phyloP scores from a whole-genome alignment of 768 basidiomycete species.

The Xerocomellus intermedius region DNA sequence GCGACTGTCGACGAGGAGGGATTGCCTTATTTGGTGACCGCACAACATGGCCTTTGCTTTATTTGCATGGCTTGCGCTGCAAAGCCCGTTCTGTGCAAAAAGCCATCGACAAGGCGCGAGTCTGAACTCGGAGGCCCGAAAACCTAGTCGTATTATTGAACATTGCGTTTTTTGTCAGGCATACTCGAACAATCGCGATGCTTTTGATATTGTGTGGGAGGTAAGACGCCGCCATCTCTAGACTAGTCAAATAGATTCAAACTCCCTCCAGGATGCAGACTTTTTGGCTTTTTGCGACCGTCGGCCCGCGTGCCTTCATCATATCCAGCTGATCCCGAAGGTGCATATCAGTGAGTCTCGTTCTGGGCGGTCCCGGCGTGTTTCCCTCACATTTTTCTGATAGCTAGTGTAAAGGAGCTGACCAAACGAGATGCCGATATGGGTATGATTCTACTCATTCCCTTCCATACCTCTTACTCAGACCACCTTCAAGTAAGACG shows the following conservation, averaged over 20 bases:
- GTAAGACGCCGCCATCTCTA: conserved; percentile 20
- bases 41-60: neutral
- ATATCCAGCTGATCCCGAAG: conserved; percentile 53
- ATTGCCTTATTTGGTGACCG: conserved; percentile 17
- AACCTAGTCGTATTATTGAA: neutral
- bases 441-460: conserved; percentile 37
- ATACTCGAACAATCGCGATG: conserved; percentile 33
- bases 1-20: neutral
- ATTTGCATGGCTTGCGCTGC: conserved; percentile 12
- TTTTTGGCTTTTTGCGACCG: conserved; percentile 54
- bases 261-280: conserved; percentile 37
- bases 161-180: conserved; percentile 43
- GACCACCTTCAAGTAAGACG: conserved; percentile 36
- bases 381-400: neutral
- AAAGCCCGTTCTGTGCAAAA: neutral
- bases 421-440: conserved; percentile 43
- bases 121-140: neutral
- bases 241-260: neutral
- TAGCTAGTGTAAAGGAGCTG: conserved; percentile 58
- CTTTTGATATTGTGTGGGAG: conserved; percentile 52
- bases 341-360: conserved; percentile 45
- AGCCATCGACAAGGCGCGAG: neutral
- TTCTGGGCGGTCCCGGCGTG: neutral
- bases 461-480: conserved; percentile 21
- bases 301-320: conserved; percentile 47